Evolutionary conservation across 768 basidiomycete genomes (phyloP), one percentile per base, ranked within the genome.

Genomic region (Hortiboletus campestris): DNA sequence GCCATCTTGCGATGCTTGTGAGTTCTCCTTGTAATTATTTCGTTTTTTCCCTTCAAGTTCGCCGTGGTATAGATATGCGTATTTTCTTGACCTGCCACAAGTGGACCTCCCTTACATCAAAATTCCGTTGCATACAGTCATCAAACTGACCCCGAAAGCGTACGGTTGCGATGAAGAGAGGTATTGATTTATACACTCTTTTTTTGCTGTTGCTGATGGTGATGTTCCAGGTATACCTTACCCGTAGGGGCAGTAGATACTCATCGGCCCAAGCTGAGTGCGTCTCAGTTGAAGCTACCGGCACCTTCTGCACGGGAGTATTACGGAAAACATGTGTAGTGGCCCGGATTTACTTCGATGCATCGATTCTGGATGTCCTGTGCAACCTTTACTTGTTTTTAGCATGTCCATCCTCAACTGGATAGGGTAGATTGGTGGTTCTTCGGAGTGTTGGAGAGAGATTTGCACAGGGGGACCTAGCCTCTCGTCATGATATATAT

Each of bases 151-250:
- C 1, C 97, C 97, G 11, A 94, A 92, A 68, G 97, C 97, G 1
- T 99, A 98, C 70, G 97, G 97, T 38, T 98, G 96, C 76, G 94
- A 98, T 69, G 97, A 99, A 70, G 94, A 95, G 70, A 81, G 95
- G 89, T 88, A 53, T 45, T 76, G 49, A 53, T 17, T 13, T n/a
- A 36, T 40, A 4, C 20, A 3, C 4, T n/a, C 0, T 35, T 29
- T 0, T 13, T 34, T 20, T 42, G 1, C 44, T 29, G 14, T 49
- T 14, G 25, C 43, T 64, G 7, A 60, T 28, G 17, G 48, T n/a
- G 20, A 34, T 47, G 25, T 40, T 40, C 22, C 51, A 93, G 91
- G 48, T 98, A 94, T 70, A 80, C 89, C 1, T 75, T 98, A 4
- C 94, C 94, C 11, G 98, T 98, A 64, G 80, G 79, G 25, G 96